Evolutionary conservation across 305 asterid species (phyloP), one percentile per base, ranked within the genome.

Genomic region (Fraxinus floribunda): DNA sequence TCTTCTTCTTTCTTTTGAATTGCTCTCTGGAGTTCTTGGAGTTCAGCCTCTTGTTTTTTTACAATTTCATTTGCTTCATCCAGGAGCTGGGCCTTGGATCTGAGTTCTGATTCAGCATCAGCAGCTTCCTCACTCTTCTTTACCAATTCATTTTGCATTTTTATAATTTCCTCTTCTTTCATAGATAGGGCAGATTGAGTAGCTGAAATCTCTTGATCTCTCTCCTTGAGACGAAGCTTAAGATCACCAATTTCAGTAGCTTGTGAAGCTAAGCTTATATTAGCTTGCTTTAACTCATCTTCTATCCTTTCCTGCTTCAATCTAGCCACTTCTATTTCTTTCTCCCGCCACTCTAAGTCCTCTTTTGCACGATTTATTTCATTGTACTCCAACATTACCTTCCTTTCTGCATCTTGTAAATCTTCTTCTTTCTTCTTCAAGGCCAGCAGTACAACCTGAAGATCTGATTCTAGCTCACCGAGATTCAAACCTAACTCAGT

Each of bases 401-500:
- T 89, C 80, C 83, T 90, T 88, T 94, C 99, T 0, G 97, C 92
- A 76, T 92, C 92, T 83, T 89, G 95, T 62, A 93, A 84, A 82
- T 92, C 92, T 57, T 95, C 96, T 85, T 95, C 98, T 89, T 93
- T 94, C 86, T 88, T 90, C 89, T 89, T 93, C 87, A 95, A 89
- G 55, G 93, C 91, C 26, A 80, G 64, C 80, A 94, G 88, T 75
- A 92, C 98, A 70, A 89, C 93, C 35, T 87, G 90, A 79, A 94
- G 88, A 86, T 93, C 97, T 8, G 90, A 84, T 86, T 94, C 97
- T 62, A 93, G 89, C 81, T 83, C 80, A 24, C 86, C 90, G 3
- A 94, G 90, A 87, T 87, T 84, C 60, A 84, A 80, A 39, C 91
- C 91, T 70, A 93, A 86, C 88, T 92, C 94, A 64, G 87, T 84